Evolutionary conservation across 192 early-diverging fungal species (phyloP), one percentile per base, ranked within the genome.

Genomic region (Coemansia sp.): DNA sequence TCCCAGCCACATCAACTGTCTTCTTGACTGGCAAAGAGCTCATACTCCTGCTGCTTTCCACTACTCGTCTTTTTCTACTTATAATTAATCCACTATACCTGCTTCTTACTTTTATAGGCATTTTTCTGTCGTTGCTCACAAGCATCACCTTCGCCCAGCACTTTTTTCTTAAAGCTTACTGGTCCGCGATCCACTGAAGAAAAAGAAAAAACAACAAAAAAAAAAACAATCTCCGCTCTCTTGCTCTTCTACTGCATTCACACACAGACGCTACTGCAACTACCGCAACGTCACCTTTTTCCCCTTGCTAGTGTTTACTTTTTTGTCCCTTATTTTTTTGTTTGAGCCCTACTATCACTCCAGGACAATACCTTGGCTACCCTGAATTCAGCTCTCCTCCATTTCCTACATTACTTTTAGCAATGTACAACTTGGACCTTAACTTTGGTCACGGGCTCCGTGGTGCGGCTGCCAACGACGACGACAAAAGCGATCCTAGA

Each of bases 361-460:
- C 27, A 16, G 15, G 50, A 53, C 50, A 15, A 50, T 16, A 32
- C 53, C 53, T 30, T 30, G 53, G 29, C 53, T 32, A 5, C 29
- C 53, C 53, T 56, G 53, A 56, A 56, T 56, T 56, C 63, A 67
- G 20, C 45, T 1, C 12, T 34, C 2, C 35, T 50, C 34, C 47
- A 20, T 41, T 27, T 20, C 12, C 4, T 50, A 50, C 49, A 24
- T 22, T 49, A 49, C 45, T 8, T 27, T 29, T 32, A 39, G 41
- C 27, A 39, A 79, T 70, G 72, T 70, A 64, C 64, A 59, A 64
- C 68, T 53, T 74, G 40, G 77, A 64, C 47, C 69, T 79, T 15
- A 79, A 79, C 68, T 74, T 79, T 68, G 68, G 29, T 34, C 50
- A 56, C 64, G 70, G 35, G n/a, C 62, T 53, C 65, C 53, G 53